Percentiles rank a stretch among this genome's conserved stretches.
Evolutionary conservation across 441 rosid species (phyloP).

Genomic region (Geranium incanum): DNA sequence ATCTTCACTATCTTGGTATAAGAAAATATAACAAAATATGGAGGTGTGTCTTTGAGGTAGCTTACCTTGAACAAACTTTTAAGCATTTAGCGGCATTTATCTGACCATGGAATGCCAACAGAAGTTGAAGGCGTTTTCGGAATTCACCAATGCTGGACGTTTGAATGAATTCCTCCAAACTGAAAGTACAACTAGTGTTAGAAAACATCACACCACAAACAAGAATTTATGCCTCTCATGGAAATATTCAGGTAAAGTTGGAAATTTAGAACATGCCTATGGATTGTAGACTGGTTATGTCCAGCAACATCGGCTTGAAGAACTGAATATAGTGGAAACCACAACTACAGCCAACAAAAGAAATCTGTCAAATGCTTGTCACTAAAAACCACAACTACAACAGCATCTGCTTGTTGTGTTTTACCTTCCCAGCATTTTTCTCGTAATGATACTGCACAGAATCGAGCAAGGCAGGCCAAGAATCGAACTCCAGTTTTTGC

Average conservation of each 20-base stretch:
- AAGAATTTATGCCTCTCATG: slow-evolving; percentile 7
- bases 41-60: not conserved
- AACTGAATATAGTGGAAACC: slow-evolving; percentile 88
- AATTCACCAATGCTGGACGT: slow-evolving; percentile 89
- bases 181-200: slow-evolving; percentile 31
- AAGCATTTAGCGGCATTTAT: slow-evolving; percentile 52
- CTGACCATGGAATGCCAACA: slow-evolving; percentile 77
- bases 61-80: slow-evolving; percentile 63
- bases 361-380: not conserved
- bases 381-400: not conserved
- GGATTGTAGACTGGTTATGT: slow-evolving; percentile 47
- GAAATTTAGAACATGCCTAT: slow-evolving; percentile 44
- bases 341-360: slow-evolving; percentile 57
- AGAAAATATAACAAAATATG: not conserved
- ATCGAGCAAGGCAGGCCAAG: slow-evolving; percentile 81
- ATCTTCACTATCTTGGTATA: not conserved
- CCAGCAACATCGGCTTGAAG: slow-evolving; percentile 43
- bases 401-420: not conserved
- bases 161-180: slow-evolving; percentile 81
- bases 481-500: slow-evolving; percentile 83
- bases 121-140: slow-evolving; percentile 77
- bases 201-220: slow-evolving; percentile 7
- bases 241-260: slow-evolving; percentile 11
- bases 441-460: slow-evolving; percentile 81
- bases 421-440: slow-evolving; percentile 74